phyloP scores from a whole-genome alignment of 129 eudicot genomes.

The Tagetes erecta region DNA sequence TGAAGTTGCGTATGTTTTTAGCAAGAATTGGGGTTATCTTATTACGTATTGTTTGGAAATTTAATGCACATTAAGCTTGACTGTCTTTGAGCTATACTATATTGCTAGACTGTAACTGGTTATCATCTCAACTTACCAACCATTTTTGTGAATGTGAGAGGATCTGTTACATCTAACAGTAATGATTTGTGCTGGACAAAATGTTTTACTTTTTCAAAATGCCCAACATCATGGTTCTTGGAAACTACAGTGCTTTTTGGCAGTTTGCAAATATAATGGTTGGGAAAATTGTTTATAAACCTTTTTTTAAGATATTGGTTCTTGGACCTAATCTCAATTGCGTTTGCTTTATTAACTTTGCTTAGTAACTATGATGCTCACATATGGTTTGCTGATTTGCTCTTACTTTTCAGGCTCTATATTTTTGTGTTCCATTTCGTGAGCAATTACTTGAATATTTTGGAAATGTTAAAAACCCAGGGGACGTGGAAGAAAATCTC shows the following conservation, averaged over 20 bases:
- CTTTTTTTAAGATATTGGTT: not conserved
- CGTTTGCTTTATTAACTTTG: conserved; percentile 7
- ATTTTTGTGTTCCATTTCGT: conserved; percentile 97
- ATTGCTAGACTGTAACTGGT: not conserved
- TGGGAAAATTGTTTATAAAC: not conserved
- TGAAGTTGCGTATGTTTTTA: not conserved
- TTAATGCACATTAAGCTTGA: not conserved
- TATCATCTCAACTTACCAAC: not conserved
- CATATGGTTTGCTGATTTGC: conserved; percentile 11
- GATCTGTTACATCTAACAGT: not conserved
- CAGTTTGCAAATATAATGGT: conserved; percentile 6
- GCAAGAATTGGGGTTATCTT: not conserved
- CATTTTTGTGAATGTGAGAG: not conserved
- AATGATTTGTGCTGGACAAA: not conserved
- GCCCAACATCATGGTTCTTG: not conserved
- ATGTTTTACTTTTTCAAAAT: not conserved
- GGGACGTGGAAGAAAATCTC: conserved; percentile 87
- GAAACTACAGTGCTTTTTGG: not conserved
- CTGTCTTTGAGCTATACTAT: not conserved
- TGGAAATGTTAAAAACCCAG: conserved; percentile 61
- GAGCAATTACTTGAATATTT: conserved; percentile 85
- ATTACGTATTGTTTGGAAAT: not conserved
- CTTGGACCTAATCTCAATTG: not conserved
- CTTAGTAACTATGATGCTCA: conserved; percentile 3
- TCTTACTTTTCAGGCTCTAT: conserved; percentile 67